These are phyloP conservation scores for Tetradesmus obliquus DNA, from an alignment of 139 green algal species.

Conservation along the genomic window DNA sequence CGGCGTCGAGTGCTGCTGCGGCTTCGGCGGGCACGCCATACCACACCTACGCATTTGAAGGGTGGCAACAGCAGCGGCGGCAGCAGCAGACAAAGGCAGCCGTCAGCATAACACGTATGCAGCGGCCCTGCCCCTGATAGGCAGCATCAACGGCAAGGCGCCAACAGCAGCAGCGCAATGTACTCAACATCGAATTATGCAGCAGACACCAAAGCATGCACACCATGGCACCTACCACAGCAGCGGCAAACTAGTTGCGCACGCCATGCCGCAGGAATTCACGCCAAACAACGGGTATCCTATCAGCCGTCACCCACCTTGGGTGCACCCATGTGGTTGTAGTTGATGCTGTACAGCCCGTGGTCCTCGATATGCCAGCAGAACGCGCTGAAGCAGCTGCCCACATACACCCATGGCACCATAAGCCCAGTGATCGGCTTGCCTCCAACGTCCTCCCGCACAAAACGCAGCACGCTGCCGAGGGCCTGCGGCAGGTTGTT, in stretches of 20 bases:
- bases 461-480: conserved; percentile 42
- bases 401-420: conserved; percentile 83
- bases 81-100: not conserved
- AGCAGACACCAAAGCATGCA: too few species aligned
- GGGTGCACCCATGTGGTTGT: conserved; percentile 84
- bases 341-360: conserved; percentile 77
- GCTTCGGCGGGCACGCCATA: conserved; percentile 75
- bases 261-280: too few species aligned
- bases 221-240: too few species aligned
- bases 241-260: too few species aligned
- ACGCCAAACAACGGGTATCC: too few species aligned
- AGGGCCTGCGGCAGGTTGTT: conserved; percentile 41
- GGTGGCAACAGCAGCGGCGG: not conserved
- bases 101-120: not conserved
- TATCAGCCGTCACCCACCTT: conserved; percentile 76
- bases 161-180: too few species aligned
- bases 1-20: conserved; percentile 75
- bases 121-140: too few species aligned
- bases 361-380: conserved; percentile 97
- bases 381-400: conserved; percentile 91
- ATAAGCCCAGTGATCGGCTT: conserved; percentile 46
- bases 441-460: conserved; percentile 33
- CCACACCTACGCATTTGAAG: conserved; percentile 8
- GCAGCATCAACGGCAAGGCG: too few species aligned
- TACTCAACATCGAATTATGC: too few species aligned